Evolutionary conservation across 2,329 filamentous ascomycete species (phyloP).

Genomic region (Furcasterigmium sp.): DNA sequence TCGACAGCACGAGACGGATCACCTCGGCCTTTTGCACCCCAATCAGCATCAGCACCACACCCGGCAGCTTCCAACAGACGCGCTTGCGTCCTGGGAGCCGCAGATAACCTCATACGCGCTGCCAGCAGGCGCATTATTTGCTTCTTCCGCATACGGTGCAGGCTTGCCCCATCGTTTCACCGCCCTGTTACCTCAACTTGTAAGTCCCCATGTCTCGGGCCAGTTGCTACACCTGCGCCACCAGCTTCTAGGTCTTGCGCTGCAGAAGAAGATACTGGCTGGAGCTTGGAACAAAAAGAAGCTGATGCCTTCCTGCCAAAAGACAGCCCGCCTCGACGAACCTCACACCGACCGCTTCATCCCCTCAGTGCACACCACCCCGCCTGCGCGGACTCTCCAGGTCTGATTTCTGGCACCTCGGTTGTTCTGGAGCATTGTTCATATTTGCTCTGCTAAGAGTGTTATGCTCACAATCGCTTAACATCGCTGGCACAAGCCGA

Average conservation of each 20-base stretch:
- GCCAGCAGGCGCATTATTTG: conserved; percentile 1
- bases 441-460: background rate
- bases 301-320: too few species aligned
- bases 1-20: too few species aligned
- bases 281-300: too few species aligned
- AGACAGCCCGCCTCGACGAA: too few species aligned
- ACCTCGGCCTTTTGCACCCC: too few species aligned
- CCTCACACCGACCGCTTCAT: too few species aligned
- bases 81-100: background rate
- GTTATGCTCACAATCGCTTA: background rate
- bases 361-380: too few species aligned
- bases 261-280: too few species aligned
- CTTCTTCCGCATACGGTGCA: background rate
- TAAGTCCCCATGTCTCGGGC: conserved; percentile 7
- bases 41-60: too few species aligned
- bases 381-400: background rate
- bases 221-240: background rate
- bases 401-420: background rate
- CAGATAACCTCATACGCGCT: background rate
- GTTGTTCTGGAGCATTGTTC: background rate
- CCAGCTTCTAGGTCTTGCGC: too few species aligned
- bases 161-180: conserved; percentile 2
- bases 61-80: background rate
- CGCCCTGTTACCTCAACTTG: conserved; percentile 2
- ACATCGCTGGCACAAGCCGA: background rate